Evolutionary conservation across 2,329 filamentous ascomycete genomes (phyloP).

Genomic region (Fusarium sp.): DNA sequence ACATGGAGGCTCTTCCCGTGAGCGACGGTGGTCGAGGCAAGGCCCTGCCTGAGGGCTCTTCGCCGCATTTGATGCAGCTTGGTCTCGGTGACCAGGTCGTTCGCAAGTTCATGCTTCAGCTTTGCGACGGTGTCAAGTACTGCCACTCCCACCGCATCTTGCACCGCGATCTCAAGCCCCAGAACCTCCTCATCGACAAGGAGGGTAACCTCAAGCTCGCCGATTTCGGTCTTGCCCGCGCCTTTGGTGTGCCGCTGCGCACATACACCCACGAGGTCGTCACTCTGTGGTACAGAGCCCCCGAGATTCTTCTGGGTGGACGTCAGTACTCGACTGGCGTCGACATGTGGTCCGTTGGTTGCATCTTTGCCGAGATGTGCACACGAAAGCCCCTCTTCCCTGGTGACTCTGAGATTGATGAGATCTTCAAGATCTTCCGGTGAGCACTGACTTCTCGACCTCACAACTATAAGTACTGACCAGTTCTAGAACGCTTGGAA

Average conservation of each 20-base stretch:
- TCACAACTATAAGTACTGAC: slow-evolving; percentile 12
- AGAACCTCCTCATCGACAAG: slow-evolving; percentile 85
- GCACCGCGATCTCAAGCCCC: slow-evolving; percentile 88
- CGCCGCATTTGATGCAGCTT: slow-evolving; percentile 67
- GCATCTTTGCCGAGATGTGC: slow-evolving; percentile 97
- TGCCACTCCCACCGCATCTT: slow-evolving; percentile 89
- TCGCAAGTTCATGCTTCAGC: slow-evolving; percentile 91
- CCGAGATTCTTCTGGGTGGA: slow-evolving; percentile 88
- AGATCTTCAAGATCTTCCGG: slow-evolving; percentile 71
- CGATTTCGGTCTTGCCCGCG: slow-evolving; percentile 87
- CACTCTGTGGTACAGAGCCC: slow-evolving; percentile 90
- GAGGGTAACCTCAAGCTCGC: slow-evolving; percentile 90
- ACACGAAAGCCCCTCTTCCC: slow-evolving; percentile 92
- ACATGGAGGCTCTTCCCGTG: slow-evolving; percentile 90
- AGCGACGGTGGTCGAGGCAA: slow-evolving; percentile 86
- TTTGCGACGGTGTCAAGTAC: slow-evolving; percentile 84
- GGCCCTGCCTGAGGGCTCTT: slow-evolving; percentile 79
- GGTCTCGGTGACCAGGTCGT: slow-evolving; percentile 82
- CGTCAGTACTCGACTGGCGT: slow-evolving; percentile 93
- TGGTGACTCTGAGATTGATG: slow-evolving; percentile 74
- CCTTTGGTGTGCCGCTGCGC: slow-evolving; percentile 87
- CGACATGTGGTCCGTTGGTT: slow-evolving; percentile 95
- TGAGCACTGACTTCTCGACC: slow-evolving; percentile 50
- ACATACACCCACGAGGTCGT: slow-evolving; percentile 97
- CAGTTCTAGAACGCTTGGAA: slow-evolving; percentile 71